Evolutionary conservation across 768 basidiomycete genomes (phyloP).

Genomic region (Glaciozyma martinii): DNA sequence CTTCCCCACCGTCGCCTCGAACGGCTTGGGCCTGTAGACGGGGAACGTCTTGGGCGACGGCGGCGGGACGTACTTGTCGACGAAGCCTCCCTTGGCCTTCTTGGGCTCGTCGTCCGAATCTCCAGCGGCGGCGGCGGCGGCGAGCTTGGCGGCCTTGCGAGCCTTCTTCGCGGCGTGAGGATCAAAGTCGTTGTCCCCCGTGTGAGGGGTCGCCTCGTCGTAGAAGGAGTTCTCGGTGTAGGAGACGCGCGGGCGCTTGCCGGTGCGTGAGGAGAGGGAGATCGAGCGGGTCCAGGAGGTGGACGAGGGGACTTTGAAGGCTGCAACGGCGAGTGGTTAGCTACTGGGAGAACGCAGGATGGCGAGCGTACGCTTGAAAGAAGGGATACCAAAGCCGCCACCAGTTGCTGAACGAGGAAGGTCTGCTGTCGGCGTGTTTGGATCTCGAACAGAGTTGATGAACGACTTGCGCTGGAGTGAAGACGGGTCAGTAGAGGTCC

Average conservation of each 20-base stretch:
- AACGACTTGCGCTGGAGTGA: constrained; percentile 2
- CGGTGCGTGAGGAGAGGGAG: constrained; percentile 14
- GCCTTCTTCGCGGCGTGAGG: constrained; percentile 49
- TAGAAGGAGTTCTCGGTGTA: constrained; percentile 34
- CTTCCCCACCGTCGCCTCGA: constrained; percentile 48
- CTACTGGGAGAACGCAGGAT: neutral
- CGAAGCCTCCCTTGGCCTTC: constrained; percentile 37
- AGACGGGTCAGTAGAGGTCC: too few species aligned
- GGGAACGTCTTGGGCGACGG: constrained; percentile 43
- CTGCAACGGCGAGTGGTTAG: neutral
- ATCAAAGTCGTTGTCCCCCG: constrained; percentile 47
- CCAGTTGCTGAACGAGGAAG: constrained; percentile 25
- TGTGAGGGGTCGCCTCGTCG: constrained; percentile 43
- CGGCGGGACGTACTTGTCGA: constrained; percentile 36
- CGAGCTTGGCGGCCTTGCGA: constrained; percentile 37
- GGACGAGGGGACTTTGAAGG: constrained; percentile 39
- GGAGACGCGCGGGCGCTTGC: constrained; percentile 21
- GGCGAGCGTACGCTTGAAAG: constrained; percentile 31
- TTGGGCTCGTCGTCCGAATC: constrained; percentile 34
- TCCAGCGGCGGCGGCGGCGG: constrained; percentile 54
- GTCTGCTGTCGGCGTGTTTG: neutral
- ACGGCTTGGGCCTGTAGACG: constrained; percentile 70
- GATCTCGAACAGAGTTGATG: constrained; percentile 3
- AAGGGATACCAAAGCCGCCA: constrained; percentile 39
- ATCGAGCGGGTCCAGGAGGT: constrained; percentile 7